Evolutionary conservation across 129 eudicot genomes (phyloP).

Genomic region (Centrapalus pauciflorus): DNA sequence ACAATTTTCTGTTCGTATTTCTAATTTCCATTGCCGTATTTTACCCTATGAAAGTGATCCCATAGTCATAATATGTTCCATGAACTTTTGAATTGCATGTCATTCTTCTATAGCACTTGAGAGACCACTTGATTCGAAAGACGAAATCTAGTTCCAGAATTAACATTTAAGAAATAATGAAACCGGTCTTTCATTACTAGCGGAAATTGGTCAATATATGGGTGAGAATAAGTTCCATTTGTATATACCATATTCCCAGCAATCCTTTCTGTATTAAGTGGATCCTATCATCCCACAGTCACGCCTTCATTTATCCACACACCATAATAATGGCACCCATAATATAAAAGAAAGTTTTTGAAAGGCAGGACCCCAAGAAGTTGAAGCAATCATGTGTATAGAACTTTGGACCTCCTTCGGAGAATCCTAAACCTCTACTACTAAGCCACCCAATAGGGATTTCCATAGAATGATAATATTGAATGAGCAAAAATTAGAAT

Average conservation of each 20-base stretch:
- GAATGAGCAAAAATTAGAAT: too few species aligned
- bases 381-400: too few species aligned
- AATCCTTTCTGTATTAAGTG: neutral
- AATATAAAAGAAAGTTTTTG: neutral
- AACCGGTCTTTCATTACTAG: neutral
- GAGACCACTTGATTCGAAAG: neutral
- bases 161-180: neutral
- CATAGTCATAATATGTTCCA: too few species aligned
- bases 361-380: neutral
- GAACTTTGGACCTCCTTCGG: too few species aligned
- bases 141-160: neutral
- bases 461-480: too few species aligned
- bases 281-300: too few species aligned
- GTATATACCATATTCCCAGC: neutral
- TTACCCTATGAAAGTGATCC: too few species aligned
- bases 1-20: too few species aligned
- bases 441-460: too few species aligned
- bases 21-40: too few species aligned
- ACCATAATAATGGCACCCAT: neutral
- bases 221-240: neutral
- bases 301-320: neutral
- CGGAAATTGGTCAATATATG: neutral
- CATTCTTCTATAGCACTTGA: neutral
- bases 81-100: neutral
- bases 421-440: too few species aligned